These are phyloP conservation scores for Fagopyrum tataricum DNA, from an alignment of 148 eudicot genomes.

Conservation along the genomic window DNA sequence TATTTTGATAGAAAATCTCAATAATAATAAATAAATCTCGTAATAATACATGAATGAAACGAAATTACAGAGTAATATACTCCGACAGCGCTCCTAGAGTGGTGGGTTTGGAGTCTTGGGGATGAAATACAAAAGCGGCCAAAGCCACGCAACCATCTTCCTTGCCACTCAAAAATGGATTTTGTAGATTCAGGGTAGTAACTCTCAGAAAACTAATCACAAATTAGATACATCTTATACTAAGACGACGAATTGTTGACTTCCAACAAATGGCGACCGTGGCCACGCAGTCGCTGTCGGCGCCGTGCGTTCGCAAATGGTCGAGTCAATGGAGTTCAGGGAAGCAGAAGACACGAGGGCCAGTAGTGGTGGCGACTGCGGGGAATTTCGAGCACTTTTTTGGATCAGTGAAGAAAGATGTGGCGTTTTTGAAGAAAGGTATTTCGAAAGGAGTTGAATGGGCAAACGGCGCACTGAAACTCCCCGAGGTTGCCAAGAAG, in stretches of 20 bases:
- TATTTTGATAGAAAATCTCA: too few relatives aligned
- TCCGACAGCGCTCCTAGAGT: not conserved
- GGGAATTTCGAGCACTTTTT: slow-evolving; percentile 46
- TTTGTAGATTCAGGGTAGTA: not conserved
- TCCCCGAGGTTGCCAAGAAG: slow-evolving; percentile 38
- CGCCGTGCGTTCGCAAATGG: not conserved
- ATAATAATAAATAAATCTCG: too few relatives aligned
- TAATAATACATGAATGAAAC: too few relatives aligned
- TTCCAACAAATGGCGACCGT: slow-evolving; percentile 2
- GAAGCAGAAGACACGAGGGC: slow-evolving; percentile 15
- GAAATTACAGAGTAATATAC: too few relatives aligned
- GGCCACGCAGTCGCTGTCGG: not conserved
- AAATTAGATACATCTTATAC: not conserved
- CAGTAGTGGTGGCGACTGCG: slow-evolving; percentile 3
- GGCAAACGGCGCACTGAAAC: slow-evolving; percentile 42
- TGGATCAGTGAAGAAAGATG: slow-evolving; percentile 51
- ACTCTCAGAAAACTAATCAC: not conserved
- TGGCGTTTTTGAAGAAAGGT: slow-evolving; percentile 43
- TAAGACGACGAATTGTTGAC: not conserved
- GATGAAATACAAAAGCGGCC: not conserved
- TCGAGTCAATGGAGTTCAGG: not conserved
- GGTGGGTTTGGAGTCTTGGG: too few relatives aligned
- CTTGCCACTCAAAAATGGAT: slow-evolving; percentile 9
- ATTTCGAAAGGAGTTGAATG: slow-evolving; percentile 31
- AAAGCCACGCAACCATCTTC: not conserved